Base-by-base conservation (phyloP, 2,329 filamentous ascomycete genomes). In the Celoporthe dispersa region DNA sequence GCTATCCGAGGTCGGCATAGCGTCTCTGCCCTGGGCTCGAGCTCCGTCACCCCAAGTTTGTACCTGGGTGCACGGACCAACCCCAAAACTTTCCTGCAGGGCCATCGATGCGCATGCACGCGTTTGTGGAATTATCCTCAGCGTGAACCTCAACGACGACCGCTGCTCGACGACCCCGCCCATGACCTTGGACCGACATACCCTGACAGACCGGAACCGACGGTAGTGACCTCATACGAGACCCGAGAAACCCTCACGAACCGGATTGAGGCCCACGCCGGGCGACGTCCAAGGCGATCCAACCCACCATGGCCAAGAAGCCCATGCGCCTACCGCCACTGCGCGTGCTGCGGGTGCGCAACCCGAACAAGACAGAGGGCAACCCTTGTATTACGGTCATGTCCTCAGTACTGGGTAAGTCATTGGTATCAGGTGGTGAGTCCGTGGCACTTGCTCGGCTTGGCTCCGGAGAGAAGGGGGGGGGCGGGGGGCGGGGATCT, bases 351-450 rank as follows among this genome's bases (percentile, higher is more conserved):
- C 86, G 86, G 72, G 86, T 89, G 72, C 83, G 84, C 76, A 80
- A 85, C 71, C 84, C 86, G 28, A 87, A 86, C 78, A 81, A 81
- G 70, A 75, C 80, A 73, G 77, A 81, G 66, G 80, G 84, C 71
- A 86, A 86, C 74, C 86, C 86, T 7, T 90, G 87, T 76, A 78
- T 88, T 64, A 77, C 79, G 62, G 81, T 87, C 78, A 89, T 89
- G 87, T 84, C 85, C 31, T 84, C 84, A 22, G 86, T 90, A 25
- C 82, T 89, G 48, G 82, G 86, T 88, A 81, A 64, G 81, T 79
- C n/a, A 73, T 76, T 25, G 77, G 5, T 61, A 39, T 51, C 25
- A 9, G 33, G 5, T n/a, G 48, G 25, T 31, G 25, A 2, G 5
- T 31, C 64, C 22, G 31, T 12, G 37, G 35, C 22, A 8, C 2